Base-by-base conservation (phyloP, 2,329 filamentous ascomycete genomes). In the Cladosporium sp. region DNA sequence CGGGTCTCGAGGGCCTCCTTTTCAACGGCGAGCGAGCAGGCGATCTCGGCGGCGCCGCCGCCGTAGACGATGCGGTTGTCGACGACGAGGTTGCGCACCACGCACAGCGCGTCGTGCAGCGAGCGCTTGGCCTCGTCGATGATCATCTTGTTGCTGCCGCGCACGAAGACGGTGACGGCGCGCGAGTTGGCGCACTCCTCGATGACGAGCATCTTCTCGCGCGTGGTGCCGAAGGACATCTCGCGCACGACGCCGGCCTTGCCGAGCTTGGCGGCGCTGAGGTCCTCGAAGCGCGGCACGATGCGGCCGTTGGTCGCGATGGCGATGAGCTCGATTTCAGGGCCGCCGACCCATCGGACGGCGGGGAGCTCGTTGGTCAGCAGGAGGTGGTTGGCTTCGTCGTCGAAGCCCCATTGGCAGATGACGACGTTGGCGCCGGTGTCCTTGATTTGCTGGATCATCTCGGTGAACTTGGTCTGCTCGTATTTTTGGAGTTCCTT, bases 131-230 rank as follows among this genome's bases (percentile, higher is more conserved):
- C 95, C 73, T 99, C 95, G 67, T 99, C 95, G 69, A 99, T 97
- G 70, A 99, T 96, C 93, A 99, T 99, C 80, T 97, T 99, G 82
- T 99, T 99, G 79, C 90, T 95, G 65, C 93, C 93, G 65, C 93
- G 82, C 54, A 99, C 88, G 70, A 99, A 99, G 50, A 95, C 84
- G 2, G 93, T 99, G 54, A 99, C 95, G 39, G 93, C 93, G 64
- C 93, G 80, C 52, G 89, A 96, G 76, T 99, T 99, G 65, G 95
- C 93, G 68, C 93, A 99, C 74, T 99, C 93, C 75, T 99, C 95
- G 63, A 99, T 99, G 51, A 99, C 89, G 62, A 99, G 79, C 93
- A 99, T 99, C 83, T 99, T 97, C 74, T 99, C 93, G 66, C 93
- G 83, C 38, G 93, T 99, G 1, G 93, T 99, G 63, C 93, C 93